Evolutionary conservation across 352 stramenopile species (phyloP), one percentile per base, ranked within the genome.

Genomic region (Phytophthora agathidicida): DNA sequence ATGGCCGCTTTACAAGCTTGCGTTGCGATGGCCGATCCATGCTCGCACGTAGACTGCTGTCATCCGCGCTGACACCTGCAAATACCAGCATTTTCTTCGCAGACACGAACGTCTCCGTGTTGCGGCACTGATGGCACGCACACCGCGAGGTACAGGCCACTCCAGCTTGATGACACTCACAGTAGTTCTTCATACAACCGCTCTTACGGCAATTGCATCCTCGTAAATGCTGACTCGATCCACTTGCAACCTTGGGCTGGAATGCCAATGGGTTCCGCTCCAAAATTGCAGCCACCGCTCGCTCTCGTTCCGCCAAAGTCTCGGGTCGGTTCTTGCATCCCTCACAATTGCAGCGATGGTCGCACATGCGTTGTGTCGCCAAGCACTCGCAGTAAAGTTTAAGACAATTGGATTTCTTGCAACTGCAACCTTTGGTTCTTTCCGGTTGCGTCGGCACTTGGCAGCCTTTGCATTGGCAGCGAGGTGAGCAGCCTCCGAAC

Each of bases 121-220:
- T 92, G 31, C 69, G 75, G 42, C 80, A 92, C 68, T 86, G 71
- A 46, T 88, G 81, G 36, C 90, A 97, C 16, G 90, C 88, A 58
- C 90, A 97, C 31, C 87, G 79, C 0, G 66, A 75, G 0, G 80
- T 93, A 59, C 90, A 97, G 5, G 85, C 59, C 5, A 95, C 84
- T 27, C 81, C 86, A 28, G 93, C 93, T 65, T 98, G 92, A 66
- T 96, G 97, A 47, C 96, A 99, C 65, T 99, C 96, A 68, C 96
- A 99, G 60, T 99, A 99, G 44, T 98, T 98, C 77, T 99, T 99
- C 63, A 98, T 92, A 60, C 96, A 99, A 20, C 85, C 89, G 44
- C 83, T 98, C 67, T 98, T 98, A 0, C 95, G 81, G 71, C 96
- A 99, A 66, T 98, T 98, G 71, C 96, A 99, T 28, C 96, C 96